Evolutionary conservation across 1,284 basidiomycete genomes (phyloP), one percentile per base, ranked within the genome.

Genomic region (Trichosporon sp.): DNA sequence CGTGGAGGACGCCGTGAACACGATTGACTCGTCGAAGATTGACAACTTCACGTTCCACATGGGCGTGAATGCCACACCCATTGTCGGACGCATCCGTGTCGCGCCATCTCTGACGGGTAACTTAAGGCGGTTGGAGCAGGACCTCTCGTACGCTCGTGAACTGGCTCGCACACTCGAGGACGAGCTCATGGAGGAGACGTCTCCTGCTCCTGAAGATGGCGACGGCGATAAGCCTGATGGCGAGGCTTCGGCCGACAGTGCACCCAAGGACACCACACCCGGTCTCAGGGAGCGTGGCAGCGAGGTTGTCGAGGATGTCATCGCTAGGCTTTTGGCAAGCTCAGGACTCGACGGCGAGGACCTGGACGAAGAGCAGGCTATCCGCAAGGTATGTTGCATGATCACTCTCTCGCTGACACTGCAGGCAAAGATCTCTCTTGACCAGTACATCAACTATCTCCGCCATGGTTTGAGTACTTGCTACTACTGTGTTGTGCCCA

Each of bases 401-500:
- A 10, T 11, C 21, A 6, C 4, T 4, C n/a, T 0, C 6, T n/a
- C 16, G 23, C 60, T 67, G n/a, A 64, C 61, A 11, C n/a, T 16
- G 7, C 58, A 78, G 74, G 75, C 74, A 2, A 77, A 76, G 71
- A 72, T 56, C 71, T 78, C 65, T 61, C 69, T 61, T 44, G 77
- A 66, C 71, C 77, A 34, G 70, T 75, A 34, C 74, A 71, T 78
- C 16, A 69, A 74, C 0, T 78, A 78, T 56, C 70, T 79, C 32
- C 74, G 74, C 7, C 64, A 74, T 33, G 79, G 74, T 49, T 68
- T 81, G 5, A 74, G 76, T 32, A 77, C 76, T 25, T 81, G 95
- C 85, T 97, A 94, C 82, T 97, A 97, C 82, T 97, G 94, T 83
- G 88, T 90, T 72, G 88, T 92, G 76, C 86, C 91, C 70, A 89